Evolutionary conservation across 148 eudicot species (phyloP).

Genomic region (Beta vulgaris): DNA sequence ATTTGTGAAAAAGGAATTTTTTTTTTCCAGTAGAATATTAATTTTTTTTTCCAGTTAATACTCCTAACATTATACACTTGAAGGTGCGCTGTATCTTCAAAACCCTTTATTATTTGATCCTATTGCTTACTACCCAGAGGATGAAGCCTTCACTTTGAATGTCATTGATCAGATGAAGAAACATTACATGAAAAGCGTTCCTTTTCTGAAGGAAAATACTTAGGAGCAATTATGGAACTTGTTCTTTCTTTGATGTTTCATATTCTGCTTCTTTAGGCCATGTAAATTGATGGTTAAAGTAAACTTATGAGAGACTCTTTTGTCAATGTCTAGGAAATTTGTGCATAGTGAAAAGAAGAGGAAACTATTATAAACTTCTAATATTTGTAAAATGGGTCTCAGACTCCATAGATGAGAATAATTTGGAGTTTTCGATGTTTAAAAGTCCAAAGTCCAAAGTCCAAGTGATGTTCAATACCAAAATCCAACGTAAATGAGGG

Average conservation of each 20-base stretch:
- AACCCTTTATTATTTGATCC: conserved; percentile 69
- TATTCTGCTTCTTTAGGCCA: not conserved
- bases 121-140: conserved; percentile 78
- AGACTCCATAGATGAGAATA: too few species aligned
- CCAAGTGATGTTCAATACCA: too few species aligned
- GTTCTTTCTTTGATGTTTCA: not conserved
- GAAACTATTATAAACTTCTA: too few species aligned
- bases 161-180: conserved; percentile 54
- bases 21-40: too few species aligned
- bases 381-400: too few species aligned
- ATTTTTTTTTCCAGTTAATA: too few species aligned
- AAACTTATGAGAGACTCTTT: not conserved
- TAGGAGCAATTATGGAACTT: not conserved
- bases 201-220: conserved; percentile 38
- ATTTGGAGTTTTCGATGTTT: too few species aligned
- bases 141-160: conserved; percentile 40
- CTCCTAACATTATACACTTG: too few species aligned
- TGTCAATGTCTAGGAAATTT: not conserved
- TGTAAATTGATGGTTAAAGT: too few species aligned
- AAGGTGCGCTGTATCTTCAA: conserved; percentile 65
- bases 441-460: too few species aligned
- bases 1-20: too few species aligned
- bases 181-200: conserved; percentile 38
- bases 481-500: too few species aligned
- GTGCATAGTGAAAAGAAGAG: not conserved